A percentile compares a stretch with the other conserved stretches of the same genome.
These are phyloP conservation scores for Madurella mycetomatis DNA, from an alignment of 2,329 filamentous ascomycete genomes.

Conservation along the genomic window DNA sequence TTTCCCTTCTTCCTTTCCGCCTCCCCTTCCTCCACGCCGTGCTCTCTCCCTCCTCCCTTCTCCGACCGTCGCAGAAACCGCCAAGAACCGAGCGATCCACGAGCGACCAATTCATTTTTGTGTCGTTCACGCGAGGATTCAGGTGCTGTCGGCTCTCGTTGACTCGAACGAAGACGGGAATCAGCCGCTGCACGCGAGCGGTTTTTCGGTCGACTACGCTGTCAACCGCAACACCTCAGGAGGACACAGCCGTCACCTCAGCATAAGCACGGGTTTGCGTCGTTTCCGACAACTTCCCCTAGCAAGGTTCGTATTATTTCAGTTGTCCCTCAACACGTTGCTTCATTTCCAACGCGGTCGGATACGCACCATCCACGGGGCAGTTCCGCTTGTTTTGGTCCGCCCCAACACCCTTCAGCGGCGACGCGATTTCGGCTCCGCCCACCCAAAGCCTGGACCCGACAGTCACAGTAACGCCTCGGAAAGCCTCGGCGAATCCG, in stretches of 20 bases:
- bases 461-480: no score
- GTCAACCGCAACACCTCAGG: constrained; percentile 11
- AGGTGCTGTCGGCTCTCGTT: constrained; percentile 24
- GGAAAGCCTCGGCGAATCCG: not conserved
- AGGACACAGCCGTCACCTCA: constrained; percentile 14
- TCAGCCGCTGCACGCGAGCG: constrained; percentile 17
- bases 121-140: constrained; percentile 33
- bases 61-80: constrained; percentile 24
- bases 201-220: constrained; percentile 18
- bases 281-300: constrained; percentile 11
- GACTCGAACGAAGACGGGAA: constrained; percentile 19
- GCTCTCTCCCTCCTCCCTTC: constrained; percentile 17
- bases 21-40: constrained; percentile 22
- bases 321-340: not conserved
- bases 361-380: not conserved
- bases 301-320: constrained; percentile 21
- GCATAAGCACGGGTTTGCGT: constrained; percentile 15
- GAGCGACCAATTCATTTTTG: constrained; percentile 39
- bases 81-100: constrained; percentile 24
- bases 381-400: not conserved
- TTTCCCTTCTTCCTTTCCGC: constrained; percentile 21
- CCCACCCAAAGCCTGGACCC: not conserved
- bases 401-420: not conserved
- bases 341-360: not conserved
- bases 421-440: not conserved